Evolutionary conservation across 2,329 filamentous ascomycete genomes (phyloP).

Genomic region (Macrophomina phaseolina): DNA sequence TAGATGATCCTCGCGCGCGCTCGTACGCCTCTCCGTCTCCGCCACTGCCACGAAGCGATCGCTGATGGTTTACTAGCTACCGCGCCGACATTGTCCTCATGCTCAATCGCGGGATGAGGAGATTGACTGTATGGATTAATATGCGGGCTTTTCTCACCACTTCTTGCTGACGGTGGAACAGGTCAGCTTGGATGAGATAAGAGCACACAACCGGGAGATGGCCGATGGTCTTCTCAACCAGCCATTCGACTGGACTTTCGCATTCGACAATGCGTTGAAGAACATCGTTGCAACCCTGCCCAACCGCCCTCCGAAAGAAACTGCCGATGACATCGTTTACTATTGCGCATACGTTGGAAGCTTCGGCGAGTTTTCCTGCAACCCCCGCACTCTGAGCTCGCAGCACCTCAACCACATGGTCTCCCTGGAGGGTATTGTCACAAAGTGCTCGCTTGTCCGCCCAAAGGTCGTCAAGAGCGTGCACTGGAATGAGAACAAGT

Average conservation of each 20-base stretch:
- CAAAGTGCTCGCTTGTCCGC: conserved; percentile 90
- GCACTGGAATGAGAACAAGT: conserved; percentile 88
- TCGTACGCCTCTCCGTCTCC: conserved; percentile 46
- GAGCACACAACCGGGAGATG: conserved; percentile 83
- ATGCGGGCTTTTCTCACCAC: background rate
- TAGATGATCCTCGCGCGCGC: conserved; percentile 63
- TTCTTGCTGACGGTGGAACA: conserved; percentile 29
- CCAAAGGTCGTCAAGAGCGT: conserved; percentile 99
- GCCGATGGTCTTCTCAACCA: conserved; percentile 79
- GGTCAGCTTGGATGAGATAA: conserved; percentile 80
- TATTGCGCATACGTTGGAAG: conserved; percentile 98
- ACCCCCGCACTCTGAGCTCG: conserved; percentile 89
- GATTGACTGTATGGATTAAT: conserved; percentile 57
- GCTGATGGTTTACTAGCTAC: conserved; percentile 65
- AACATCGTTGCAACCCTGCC: conserved; percentile 83
- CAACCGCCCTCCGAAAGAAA: conserved; percentile 76
- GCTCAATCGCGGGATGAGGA: conserved; percentile 66
- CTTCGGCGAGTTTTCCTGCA: conserved; percentile 94
- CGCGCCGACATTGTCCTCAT: conserved; percentile 84
- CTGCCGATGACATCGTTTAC: conserved; percentile 78
- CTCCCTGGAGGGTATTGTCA: conserved; percentile 96
- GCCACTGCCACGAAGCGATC: background rate
- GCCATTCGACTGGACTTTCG: conserved; percentile 86
- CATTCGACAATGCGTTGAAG: conserved; percentile 90
- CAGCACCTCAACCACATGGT: conserved; percentile 95